These are phyloP conservation scores for Artemisia annua DNA, from an alignment of 129 eudicot genomes.

Conservation along the genomic window DNA sequence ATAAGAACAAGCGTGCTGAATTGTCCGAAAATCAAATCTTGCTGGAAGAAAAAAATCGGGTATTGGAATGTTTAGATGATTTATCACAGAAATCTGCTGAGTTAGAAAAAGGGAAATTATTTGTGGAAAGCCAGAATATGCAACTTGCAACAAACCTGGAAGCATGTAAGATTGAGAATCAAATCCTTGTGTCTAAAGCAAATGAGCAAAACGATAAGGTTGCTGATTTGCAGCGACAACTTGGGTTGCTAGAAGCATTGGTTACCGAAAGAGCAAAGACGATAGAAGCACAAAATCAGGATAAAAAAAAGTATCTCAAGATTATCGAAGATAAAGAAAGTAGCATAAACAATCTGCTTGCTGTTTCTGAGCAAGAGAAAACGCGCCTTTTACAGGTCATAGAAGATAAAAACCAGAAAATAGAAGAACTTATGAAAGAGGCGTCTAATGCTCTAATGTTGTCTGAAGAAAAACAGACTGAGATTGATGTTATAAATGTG, in stretches of 20 bases:
- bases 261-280: constrained; percentile 33
- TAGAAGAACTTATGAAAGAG: constrained; percentile 39
- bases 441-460: constrained; percentile 22
- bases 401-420: constrained; percentile 40
- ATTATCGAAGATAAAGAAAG: constrained; percentile 38
- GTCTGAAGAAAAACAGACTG: constrained; percentile 39
- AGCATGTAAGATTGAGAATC: constrained; percentile 35
- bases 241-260: constrained; percentile 35
- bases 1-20: constrained; percentile 42
- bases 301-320: constrained; percentile 34
- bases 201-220: constrained; percentile 42
- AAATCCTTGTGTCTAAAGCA: constrained; percentile 27
- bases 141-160: constrained; percentile 18
- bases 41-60: constrained; percentile 41
- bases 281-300: constrained; percentile 35
- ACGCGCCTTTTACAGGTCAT: constrained; percentile 24
- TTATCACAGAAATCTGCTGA: constrained; percentile 39
- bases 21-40: constrained; percentile 36
- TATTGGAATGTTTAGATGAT: constrained; percentile 36
- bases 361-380: constrained; percentile 34
- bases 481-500: constrained; percentile 30
- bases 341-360: constrained; percentile 28
- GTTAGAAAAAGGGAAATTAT: constrained; percentile 39
- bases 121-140: constrained; percentile 35
- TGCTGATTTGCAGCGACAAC: constrained; percentile 38